A percentile compares a stretch with the other conserved stretches of the same genome.
These are phyloP conservation scores for Penicillium sp. DNA, from an alignment of 2,329 filamentous ascomycete genomes.

Conservation along the genomic window DNA sequence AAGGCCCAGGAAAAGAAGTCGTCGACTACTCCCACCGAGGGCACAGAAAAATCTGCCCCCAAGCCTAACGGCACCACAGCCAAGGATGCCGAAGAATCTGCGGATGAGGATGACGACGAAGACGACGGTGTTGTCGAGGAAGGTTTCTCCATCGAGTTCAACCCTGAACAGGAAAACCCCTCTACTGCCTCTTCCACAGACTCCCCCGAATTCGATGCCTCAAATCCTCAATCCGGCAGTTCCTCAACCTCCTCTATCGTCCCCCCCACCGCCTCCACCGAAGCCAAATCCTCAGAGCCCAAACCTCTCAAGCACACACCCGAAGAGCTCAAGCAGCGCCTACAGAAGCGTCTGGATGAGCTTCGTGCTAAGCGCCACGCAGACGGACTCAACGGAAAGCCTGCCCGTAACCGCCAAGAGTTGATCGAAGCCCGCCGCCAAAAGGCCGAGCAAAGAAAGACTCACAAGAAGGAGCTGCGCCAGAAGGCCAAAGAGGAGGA, in stretches of 20 bases:
- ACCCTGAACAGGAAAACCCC: conserved; percentile 37
- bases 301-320: conserved; percentile 70
- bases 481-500: conserved; percentile 78
- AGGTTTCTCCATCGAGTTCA: conserved; percentile 52
- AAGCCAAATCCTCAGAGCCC: conserved; percentile 41
- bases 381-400: conserved; percentile 77
- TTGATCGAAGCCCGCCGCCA: conserved; percentile 84
- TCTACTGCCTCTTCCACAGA: conserved; percentile 49
- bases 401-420: conserved; percentile 83
- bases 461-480: conserved; percentile 83
- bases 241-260: conserved; percentile 71
- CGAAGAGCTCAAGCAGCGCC: conserved; percentile 72
- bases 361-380: conserved; percentile 85
- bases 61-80: conserved; percentile 18
- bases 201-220: conserved; percentile 59
- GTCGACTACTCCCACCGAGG: conserved; percentile 18
- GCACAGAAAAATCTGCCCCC: conserved; percentile 22
- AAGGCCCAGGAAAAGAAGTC: conserved; percentile 29
- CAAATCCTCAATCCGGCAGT: conserved; percentile 53
- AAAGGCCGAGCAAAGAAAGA: conserved; percentile 84
- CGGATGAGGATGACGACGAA: conserved; percentile 28
- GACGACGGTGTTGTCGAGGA: conserved; percentile 49
- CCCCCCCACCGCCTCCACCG: conserved; percentile 39
- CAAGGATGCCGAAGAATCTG: conserved; percentile 22
- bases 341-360: conserved; percentile 80